Evolutionary conservation across 192 early-diverging fungal species (phyloP), one percentile per base, ranked within the genome.

Genomic region (Coemansia sp.): DNA sequence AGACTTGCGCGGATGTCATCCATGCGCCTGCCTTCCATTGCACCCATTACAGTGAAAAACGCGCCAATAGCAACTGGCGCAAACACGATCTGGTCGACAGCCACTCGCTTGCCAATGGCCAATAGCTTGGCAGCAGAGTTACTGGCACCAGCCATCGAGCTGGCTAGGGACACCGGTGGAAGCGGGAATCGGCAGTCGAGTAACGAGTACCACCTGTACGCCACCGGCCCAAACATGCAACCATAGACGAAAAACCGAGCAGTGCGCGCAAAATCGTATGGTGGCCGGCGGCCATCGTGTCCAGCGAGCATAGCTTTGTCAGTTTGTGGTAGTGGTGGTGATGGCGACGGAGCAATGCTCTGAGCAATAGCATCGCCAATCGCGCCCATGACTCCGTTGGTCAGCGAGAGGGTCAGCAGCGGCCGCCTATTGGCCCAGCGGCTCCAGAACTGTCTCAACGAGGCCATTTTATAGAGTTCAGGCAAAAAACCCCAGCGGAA

Each of bases 281-380:
- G n/a, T 20, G 30, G 5, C 21, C 4, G 5, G 6, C 17, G 27
- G 8, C 29, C 9, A 26, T 21, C 31, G 47, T n/a, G 1, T 17
- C 15, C 21, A 15, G n/a, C n/a, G n/a, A n/a, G n/a, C n/a, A n/a
- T n/a, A n/a, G n/a, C n/a, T 21, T 8, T n/a, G 5, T 28, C 11
- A 17, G 29, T 21, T 28, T 39, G 19, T 14, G 5, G 7, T 41
- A 25, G 25, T 17, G 8, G 14, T 26, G 27, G 14, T 20, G 36
- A 15, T 53, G 23, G 14, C 4, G 44, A 32, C 1, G 40, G 15
- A 8, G 17, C 36, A 47, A 79, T 53, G 0, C 40, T 62, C 63
- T 89, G 87, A 5, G 87, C 83, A 15, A 86, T 41, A 3, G 75
- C 53, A 43, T 89, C 87, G 12, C 81, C 79, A 3, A 79, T 58